These are phyloP conservation scores for Cercospora sp. DNA, from an alignment of 2,329 filamentous ascomycete genomes.

Conservation along the genomic window DNA sequence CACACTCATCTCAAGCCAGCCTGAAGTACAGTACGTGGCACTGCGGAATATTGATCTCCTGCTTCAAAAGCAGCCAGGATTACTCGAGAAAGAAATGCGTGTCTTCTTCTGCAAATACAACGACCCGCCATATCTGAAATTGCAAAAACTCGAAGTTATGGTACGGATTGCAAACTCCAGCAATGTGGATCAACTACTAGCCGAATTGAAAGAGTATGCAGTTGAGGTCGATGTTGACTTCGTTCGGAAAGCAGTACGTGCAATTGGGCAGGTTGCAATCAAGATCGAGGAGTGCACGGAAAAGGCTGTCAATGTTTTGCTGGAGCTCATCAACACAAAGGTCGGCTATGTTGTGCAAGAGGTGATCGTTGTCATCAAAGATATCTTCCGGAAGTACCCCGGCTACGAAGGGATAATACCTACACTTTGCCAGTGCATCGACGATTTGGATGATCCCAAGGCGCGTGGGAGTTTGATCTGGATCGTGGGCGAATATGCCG, in stretches of 20 bases:
- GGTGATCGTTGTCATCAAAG: constrained; percentile 97
- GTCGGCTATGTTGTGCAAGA: constrained; percentile 99
- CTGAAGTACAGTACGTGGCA: constrained; percentile 97
- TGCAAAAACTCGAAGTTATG: constrained; percentile 98
- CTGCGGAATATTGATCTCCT: constrained; percentile 94
- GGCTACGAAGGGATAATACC: constrained; percentile 98
- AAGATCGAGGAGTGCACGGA: constrained; percentile 96
- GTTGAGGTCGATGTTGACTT: constrained; percentile 99
- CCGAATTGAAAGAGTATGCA: constrained; percentile 95
- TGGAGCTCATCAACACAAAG: constrained; percentile 94
- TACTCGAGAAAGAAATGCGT: constrained; percentile 92
- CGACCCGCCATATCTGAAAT: constrained; percentile 94
- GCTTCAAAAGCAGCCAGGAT: constrained; percentile 92
- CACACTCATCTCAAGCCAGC: constrained; percentile 89
- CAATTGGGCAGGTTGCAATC: constrained; percentile 96
- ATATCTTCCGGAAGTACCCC: constrained; percentile 95
- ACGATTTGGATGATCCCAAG: constrained; percentile 91
- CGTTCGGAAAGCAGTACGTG: constrained; percentile 87
- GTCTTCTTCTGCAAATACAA: constrained; percentile 99
- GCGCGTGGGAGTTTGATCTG: constrained; percentile 90
- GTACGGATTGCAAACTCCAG: constrained; percentile 96
- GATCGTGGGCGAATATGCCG: constrained; percentile 98
- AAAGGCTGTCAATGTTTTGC: constrained; percentile 88
- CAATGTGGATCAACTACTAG: constrained; percentile 91
- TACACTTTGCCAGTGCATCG: constrained; percentile 92